A percentile compares a stretch with the other conserved stretches of the same genome.
Conservation (phyloP, 1,284 basidiomycete species). For the Pseudozyma tsukubaensis region DNA sequence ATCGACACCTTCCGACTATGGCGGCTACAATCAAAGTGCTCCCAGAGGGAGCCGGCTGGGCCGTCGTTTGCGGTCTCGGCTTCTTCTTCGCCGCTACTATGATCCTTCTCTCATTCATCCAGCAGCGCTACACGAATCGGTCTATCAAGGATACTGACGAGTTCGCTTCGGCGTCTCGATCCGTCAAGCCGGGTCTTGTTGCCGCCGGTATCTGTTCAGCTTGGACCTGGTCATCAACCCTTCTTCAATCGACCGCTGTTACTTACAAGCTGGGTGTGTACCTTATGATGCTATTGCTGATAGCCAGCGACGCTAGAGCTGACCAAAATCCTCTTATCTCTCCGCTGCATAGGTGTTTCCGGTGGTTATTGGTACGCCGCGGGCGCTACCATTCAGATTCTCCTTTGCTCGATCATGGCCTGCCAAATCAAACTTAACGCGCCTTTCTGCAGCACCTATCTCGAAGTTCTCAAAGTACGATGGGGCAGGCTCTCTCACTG, state of each 20-base stretch:
- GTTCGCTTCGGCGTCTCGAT: constrained; percentile 63
- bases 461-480: constrained; percentile 77
- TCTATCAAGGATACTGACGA: constrained; percentile 62
- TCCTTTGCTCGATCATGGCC: constrained; percentile 73
- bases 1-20: no score
- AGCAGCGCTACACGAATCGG: constrained; percentile 59
- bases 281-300: no score
- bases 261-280: constrained; percentile 41
- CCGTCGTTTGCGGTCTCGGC: constrained; percentile 64
- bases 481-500: constrained; percentile 82
- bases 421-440: constrained; percentile 75
- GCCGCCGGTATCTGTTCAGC: constrained; percentile 83
- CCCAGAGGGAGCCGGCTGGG: constrained; percentile 63
- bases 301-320: no score
- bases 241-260: constrained; percentile 76
- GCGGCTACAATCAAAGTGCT: constrained; percentile 50
- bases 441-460: constrained; percentile 74
- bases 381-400: constrained; percentile 75
- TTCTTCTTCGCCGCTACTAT: constrained; percentile 61
- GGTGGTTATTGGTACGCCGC: constrained; percentile 57
- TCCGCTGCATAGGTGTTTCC: no score
- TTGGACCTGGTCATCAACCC: constrained; percentile 71
- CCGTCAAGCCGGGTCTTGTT: constrained; percentile 83
- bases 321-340: no score
- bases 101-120: constrained; percentile 59